A percentile compares a stretch with the other conserved stretches of the same genome.
Conservation (phyloP, 2,329 filamentous ascomycete genomes). For the Pseudogymnoascus sp. region DNA sequence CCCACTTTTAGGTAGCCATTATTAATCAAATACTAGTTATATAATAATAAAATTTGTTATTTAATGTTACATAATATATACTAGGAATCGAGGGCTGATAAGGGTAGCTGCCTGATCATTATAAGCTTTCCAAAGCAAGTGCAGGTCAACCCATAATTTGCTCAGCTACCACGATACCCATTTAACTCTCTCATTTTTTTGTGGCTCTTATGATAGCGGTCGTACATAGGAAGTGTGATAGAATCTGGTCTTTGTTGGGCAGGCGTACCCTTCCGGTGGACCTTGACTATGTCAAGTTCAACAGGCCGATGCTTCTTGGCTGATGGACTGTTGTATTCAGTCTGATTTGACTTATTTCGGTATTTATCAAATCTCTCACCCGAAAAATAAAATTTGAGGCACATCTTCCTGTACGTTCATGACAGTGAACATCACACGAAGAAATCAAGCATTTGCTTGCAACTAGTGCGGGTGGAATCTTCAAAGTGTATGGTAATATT, state of each 20-base stretch:
- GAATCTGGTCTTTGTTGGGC: conserved; percentile 11
- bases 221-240: conserved; percentile 12
- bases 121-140: neutral
- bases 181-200: neutral
- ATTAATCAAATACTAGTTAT: too few relatives aligned
- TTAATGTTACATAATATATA: too few relatives aligned
- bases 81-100: too few relatives aligned
- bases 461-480: neutral
- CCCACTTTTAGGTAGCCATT: too few relatives aligned
- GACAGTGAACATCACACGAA: neutral
- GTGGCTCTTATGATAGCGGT: conserved; percentile 8
- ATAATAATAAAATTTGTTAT: too few relatives aligned
- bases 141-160: neutral
- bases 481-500: neutral
- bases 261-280: neutral
- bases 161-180: neutral
- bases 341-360: neutral
- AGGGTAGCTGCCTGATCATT: neutral
- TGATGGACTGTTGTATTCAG: neutral
- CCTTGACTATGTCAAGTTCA: neutral
- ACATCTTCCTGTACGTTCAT: neutral
- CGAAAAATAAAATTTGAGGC: neutral
- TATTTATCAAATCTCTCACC: neutral
- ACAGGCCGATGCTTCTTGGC: neutral
- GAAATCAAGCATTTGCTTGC: neutral